Evolutionary conservation across 805 yeast species (phyloP), one percentile per base, ranked within the genome.

Genomic region (Starmerella geochares): DNA sequence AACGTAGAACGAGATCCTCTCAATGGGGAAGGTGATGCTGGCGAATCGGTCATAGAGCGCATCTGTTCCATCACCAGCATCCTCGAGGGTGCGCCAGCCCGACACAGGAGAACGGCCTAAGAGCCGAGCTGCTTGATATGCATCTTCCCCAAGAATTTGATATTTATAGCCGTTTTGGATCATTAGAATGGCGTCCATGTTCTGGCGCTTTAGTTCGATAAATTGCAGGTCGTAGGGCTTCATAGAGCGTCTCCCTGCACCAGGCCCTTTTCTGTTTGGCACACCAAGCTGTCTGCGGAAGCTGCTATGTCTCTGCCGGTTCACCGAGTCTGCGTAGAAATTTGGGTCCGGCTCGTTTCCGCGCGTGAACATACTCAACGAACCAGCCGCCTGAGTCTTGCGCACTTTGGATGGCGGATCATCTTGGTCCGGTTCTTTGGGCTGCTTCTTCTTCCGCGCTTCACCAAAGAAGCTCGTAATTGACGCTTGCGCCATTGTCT

Each of bases 91-190:
- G 29, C 76, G 58, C 62, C 80, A 78, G 0, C 95, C 95, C 0
- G 83, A 83, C 0, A 85, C 71, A 20, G 82, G 69, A 52, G 82
- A 79, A 29, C 87, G 65, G 21, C 67, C 66, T 13, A 64, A 58
- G 11, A 81, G 72, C 43, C 72, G 67, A 11, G 94, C 74, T 0
- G 81, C 95, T 4, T 69, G 67, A 13, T 70, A 72, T 0, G 97
- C 96, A 66, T 90, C 96, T 48, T 79, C 74, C 0, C 94, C 95
- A 62, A 78, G 86, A 53, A 88, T 80, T 60, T 84, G 85, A 67
- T 79, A 92, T 64, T 86, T 87, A 67, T 90, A 92, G 0, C 98
- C 98, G 2, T 85, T 94, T 62, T 92, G 92, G 23, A 90, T 73
- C 0, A 92, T 80, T 8, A 92, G 68, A 1, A 92, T 57, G 47